Evolutionary conservation across 768 basidiomycete genomes (phyloP), one percentile per base, ranked within the genome.

Genomic region (Russula sp.): DNA sequence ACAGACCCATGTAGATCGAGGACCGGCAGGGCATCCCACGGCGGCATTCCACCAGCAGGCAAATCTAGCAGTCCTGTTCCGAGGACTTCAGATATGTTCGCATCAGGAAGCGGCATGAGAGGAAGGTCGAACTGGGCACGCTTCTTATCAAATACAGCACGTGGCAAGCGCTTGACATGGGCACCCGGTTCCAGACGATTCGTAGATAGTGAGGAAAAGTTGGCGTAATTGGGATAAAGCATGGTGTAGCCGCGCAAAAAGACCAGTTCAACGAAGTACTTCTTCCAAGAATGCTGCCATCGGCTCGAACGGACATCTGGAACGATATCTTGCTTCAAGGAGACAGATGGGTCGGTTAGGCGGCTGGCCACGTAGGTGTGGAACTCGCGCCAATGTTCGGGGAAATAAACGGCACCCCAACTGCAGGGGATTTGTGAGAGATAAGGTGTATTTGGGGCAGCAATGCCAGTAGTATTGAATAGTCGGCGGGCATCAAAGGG

Each of bases 321-420:
- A 32, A 94, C 89, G 67, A 94, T 77, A 48, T 75, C 65, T 49
- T 70, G 70, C 27, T 75, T 75, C 60, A 82, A 42, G 5, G 71
- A 64, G 49, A 76, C 67, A 22, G 70, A 75, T 48, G 76, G 70
- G 63, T 80, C 61, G 63, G 72, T 50, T n/a, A 92, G 80, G 32
- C 91, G 85, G n/a, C 80, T 70, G 44, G 82, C 68, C 65, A 94
- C 84, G 71, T 90, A 94, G 55, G 77, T 74, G 74, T 94, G 90
- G 73, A 94, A 94, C 71, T 90, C 89, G 68, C 85, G 82, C 92
- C 91, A 94, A 69, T 88, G 86, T 66, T 90, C 82, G 11, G 93
- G 91, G 71, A 95, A 95, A 76, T 94, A 95, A 42, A 91, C 78
- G 2, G 90, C 92, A 14, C 92, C 93, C 92, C 91, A 95, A 74